Base-by-base conservation (phyloP, 202 grass and related monocot genomes). In the Bolboschoenoplectus hybrid region DNA sequence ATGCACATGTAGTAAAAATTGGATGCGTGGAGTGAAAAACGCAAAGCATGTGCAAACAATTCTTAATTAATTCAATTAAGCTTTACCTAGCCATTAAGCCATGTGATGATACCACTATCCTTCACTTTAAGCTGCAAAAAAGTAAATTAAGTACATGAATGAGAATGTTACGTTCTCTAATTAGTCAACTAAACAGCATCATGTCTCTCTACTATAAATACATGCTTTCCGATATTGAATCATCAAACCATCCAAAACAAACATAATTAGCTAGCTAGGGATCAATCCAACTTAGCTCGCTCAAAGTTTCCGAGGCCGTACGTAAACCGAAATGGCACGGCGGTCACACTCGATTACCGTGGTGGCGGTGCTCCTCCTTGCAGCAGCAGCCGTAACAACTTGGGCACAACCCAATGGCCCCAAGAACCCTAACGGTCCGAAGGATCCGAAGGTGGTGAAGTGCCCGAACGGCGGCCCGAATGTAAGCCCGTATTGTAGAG, bases 131-230 rank as follows among this genome's bases (percentile, higher is more conserved):
- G 12, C 45, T 75, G 19, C 20, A 50, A 50, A 35, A 75, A 75
- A 32, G 45, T 1, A 51, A 75, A 66, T 7, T 3, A 20, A 67
- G 64, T 45, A 19, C 41, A 71, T 7, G 56, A 17, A 2, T 7
- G 6, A 49, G 2, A 44, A 34, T 75, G 4, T 74, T 74, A 50
- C 19, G 68, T 74, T 74, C 20, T 14, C 14, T 58, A 58, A 13
- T 3, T 58, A 35, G 46, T 74, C 70, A 74, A 74, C 9, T 50
- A 12, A 13, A 44, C 6, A 35, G 46, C 46, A 74, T 1, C 34
- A 43, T 16, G 19, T 45, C 0, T 9, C 71, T 74, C 20, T 32
- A 13, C 47, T 75, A 75, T 75, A 75, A 75, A 75, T 75, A 75
- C 10, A 11, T 7, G 46, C 46, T 44, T 14, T 13, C 10, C 9